These are phyloP conservation scores for Acaromyces ingoldii DNA, from an alignment of 1,284 basidiomycete species.

Conservation along the genomic window DNA sequence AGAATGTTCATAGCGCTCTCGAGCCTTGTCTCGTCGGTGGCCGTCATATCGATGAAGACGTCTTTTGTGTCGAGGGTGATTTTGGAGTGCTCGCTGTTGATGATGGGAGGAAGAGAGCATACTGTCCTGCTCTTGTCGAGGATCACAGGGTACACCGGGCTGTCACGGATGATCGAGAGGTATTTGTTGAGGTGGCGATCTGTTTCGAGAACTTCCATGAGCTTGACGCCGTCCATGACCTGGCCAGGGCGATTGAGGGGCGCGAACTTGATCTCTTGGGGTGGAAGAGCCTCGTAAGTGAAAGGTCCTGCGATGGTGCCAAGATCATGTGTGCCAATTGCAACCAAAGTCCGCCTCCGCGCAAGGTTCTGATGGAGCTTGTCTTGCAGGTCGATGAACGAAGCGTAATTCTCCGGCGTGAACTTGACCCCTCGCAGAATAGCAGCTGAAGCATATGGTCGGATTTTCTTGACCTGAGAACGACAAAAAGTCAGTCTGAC, in stretches of 20 bases:
- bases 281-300: slow-evolving; percentile 81
- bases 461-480: slow-evolving; percentile 57
- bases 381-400: slow-evolving; percentile 94
- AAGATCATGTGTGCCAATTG: slow-evolving; percentile 96
- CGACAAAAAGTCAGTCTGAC: not conserved
- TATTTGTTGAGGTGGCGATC: slow-evolving; percentile 88
- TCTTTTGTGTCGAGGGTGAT: slow-evolving; percentile 91
- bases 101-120: slow-evolving; percentile 92
- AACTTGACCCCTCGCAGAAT: slow-evolving; percentile 83
- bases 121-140: slow-evolving; percentile 84
- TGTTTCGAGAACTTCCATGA: slow-evolving; percentile 61
- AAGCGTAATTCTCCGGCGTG: slow-evolving; percentile 81
- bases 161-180: slow-evolving; percentile 87
- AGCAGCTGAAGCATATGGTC: slow-evolving; percentile 86
- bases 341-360: slow-evolving; percentile 80
- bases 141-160: slow-evolving; percentile 94
- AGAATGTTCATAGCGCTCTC: slow-evolving; percentile 92
- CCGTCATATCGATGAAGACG: slow-evolving; percentile 94
- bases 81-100: slow-evolving; percentile 66
- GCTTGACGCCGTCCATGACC: slow-evolving; percentile 54
- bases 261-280: slow-evolving; percentile 82
- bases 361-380: slow-evolving; percentile 97
- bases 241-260: slow-evolving; percentile 80
- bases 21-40: slow-evolving; percentile 95
- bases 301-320: slow-evolving; percentile 83